Conservation (phyloP, 2,329 filamentous ascomycete species). For the Phaeosphaeriaceae sp. region DNA sequence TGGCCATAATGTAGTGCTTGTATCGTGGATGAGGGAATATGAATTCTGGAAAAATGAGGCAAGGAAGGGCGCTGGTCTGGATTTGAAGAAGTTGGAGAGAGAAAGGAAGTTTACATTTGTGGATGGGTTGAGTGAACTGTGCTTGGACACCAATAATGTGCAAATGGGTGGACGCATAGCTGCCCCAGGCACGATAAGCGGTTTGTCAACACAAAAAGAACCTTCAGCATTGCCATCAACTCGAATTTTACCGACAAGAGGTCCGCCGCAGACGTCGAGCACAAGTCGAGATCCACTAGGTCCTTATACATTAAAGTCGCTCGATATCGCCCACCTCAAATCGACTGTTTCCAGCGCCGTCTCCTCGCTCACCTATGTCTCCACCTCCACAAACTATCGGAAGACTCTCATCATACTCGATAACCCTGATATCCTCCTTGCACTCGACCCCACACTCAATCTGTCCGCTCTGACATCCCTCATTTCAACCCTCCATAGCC, state of each 20-base stretch:
- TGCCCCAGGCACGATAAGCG: not conserved
- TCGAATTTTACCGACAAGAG: conserved; percentile 17
- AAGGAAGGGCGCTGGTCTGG: conserved; percentile 72
- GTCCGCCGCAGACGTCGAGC: not conserved
- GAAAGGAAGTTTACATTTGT: conserved; percentile 72
- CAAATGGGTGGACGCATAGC: conserved; percentile 2
- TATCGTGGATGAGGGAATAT: conserved; percentile 81
- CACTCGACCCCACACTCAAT: conserved; percentile 35
- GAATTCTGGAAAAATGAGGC: conserved; percentile 79
- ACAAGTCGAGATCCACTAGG: conserved; percentile 8
- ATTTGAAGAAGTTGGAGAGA: conserved; percentile 66
- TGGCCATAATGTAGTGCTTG: conserved; percentile 65
- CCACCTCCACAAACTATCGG: conserved; percentile 10
- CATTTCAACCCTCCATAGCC: conserved; percentile 36
- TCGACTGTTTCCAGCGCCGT: conserved; percentile 36
- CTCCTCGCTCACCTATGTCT: conserved; percentile 19
- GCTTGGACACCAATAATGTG: conserved; percentile 34
- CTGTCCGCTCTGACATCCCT: conserved; percentile 27
- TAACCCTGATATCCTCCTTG: conserved; percentile 52
- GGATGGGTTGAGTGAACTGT: conserved; percentile 73
- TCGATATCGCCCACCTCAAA: conserved; percentile 33
- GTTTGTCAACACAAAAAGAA: not conserved
- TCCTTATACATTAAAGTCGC: conserved; percentile 32
- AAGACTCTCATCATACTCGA: conserved; percentile 55
- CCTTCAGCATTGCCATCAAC: conserved; percentile 19